Evolutionary conservation across 768 basidiomycete genomes (phyloP).

Genomic region (Artomyces pyxidatus): DNA sequence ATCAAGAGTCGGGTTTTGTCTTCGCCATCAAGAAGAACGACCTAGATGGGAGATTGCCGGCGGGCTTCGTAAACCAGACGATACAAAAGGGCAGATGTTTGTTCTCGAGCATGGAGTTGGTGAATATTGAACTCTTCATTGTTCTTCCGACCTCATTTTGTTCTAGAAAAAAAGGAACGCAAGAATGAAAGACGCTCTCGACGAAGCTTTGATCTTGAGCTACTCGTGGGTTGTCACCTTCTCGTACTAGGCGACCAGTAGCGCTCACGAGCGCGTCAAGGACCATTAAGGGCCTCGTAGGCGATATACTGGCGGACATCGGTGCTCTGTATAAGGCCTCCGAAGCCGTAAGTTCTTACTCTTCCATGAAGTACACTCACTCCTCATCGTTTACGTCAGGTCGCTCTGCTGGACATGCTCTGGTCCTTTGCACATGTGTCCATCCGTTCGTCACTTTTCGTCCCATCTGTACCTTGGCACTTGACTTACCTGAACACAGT

Average conservation of each 20-base stretch:
- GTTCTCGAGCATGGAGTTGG: constrained; percentile 79
- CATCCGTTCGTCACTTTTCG: constrained; percentile 49
- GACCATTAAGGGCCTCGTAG: constrained; percentile 72
- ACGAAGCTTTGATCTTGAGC: constrained; percentile 82
- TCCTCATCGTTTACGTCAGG: constrained; percentile 31
- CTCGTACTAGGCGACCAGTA: neutral
- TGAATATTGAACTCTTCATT: constrained; percentile 25
- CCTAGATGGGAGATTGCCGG: constrained; percentile 56
- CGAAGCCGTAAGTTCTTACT: constrained; percentile 56
- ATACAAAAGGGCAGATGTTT: constrained; percentile 62
- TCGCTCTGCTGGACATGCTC: constrained; percentile 84
- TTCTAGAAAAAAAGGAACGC: constrained; percentile 79
- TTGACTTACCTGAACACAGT: constrained; percentile 22
- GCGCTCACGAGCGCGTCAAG: constrained; percentile 28
- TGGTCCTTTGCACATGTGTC: constrained; percentile 82
- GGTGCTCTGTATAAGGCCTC: constrained; percentile 84
- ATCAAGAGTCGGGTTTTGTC: constrained; percentile 68
- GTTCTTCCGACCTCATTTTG: neutral
- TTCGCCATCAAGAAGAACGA: constrained; percentile 63
- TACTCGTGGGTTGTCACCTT: constrained; percentile 43
- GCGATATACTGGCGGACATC: constrained; percentile 59
- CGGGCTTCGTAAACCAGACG: constrained; percentile 60
- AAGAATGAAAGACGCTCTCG: constrained; percentile 83
- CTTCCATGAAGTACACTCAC: neutral
- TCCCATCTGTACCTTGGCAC: neutral